Base-by-base conservation (phyloP, 164 flowering plant species). In the Euptelea pleiosperma region DNA sequence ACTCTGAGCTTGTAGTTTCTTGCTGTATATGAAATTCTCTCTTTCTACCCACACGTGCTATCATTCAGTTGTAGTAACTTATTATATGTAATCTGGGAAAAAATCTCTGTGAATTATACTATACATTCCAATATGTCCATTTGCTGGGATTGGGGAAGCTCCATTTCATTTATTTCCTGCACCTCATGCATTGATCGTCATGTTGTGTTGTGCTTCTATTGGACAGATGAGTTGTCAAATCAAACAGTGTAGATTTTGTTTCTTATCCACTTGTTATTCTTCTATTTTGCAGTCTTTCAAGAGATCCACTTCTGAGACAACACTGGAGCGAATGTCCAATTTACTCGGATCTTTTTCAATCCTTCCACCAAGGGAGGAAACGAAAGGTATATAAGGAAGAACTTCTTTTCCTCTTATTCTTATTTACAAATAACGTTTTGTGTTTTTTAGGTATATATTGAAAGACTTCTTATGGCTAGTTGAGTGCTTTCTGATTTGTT, bases 241-340 rank as follows among this genome's bases (percentile, higher is more conserved):
- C 16, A 52, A 19, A 15, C 12, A 3, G 2, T n/a, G 28, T 3
- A 7, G 59, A 21, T 48, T 12, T 39, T 42, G 49, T 31, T 37
- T 41, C 28, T 36, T 58, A 39, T 49, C 16, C n/a, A 6, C 39
- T 61, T 24, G 8, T 48, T 49, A 15, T 40, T 25, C 2, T 28
- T 2, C 45, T 24, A 28, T 58, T 22, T 52, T 76, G 63, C 41
- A 94, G 99, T 73, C 76, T 60, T 70, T 88, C 44, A 81, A 78
- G 73, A 81, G 93, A 66, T 85, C 91, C 58, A 72, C 75, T 57
- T 94, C 99, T 35, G 97, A 83, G 70, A 60, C 82, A 58, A 74
- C 97, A 48, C 62, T 91, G 66, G 91, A 83, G 70, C 70, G 80
- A 36, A 61, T 90, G 70, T 86, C 96, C 6, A 80, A 75, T 59